Evolutionary conservation across 2,329 filamentous ascomycete species (phyloP), one percentile per base, ranked within the genome.

Genomic region (Cadophora sp.): DNA sequence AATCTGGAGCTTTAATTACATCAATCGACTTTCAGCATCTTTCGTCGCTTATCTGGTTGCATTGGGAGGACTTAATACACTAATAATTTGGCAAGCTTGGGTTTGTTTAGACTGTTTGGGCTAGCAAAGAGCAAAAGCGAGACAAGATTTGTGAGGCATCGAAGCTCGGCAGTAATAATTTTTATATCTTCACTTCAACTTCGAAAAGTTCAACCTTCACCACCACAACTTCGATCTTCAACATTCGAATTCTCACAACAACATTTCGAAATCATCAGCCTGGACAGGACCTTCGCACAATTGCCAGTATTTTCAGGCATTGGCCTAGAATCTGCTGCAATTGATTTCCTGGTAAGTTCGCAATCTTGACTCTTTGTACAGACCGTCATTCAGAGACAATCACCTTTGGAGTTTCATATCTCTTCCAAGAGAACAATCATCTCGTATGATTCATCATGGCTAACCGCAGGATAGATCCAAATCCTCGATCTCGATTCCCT

Each of bases 11-110:
- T 19, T 43, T 56, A 19, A 48, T 65, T 34, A 56, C 29, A 50
- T 58, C 43, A 24, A 34, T 53, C 31, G 27, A 53, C 46, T 29
- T 61, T 61, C 37, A 43, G 51, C 62, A 56, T 59, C 50, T 31
- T 51, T 43, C 46, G 12, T 55, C 31, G 24, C 31, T 16, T n/a
- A 48, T 62, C 16, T 19, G 37, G 59, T 24, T 31, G 40, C 24
- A 50, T 46, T 62, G 16, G 43, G 59, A 62, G 43, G 59, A 50
- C 16, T 31, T 62, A 62, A 62, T 62, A 60, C 26, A 50, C 37
- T 62, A 62, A 62, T 62, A 62, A 48, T 50, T 22, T 19, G 43
- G 37, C 27, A 62, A 62, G 7, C 40, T 62, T 62, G 40, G 40
- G 27, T 58, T 58, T 9, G 34, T 37, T 37, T 37, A 8, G 14